phyloP scores from a whole-genome alignment of 129 eudicot species.

The Kitagawia praeruptora region DNA sequence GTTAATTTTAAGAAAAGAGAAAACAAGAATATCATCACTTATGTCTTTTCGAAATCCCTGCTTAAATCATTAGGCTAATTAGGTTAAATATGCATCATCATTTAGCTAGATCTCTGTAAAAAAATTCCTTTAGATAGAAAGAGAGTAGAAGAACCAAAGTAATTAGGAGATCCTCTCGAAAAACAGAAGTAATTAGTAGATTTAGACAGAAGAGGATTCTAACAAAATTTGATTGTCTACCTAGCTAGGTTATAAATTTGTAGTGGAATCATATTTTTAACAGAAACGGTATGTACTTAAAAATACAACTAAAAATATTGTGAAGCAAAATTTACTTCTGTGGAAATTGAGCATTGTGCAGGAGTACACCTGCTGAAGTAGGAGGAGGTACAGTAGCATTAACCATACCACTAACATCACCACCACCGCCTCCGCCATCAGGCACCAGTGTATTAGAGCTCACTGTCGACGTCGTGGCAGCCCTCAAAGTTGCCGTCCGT shows the following conservation, averaged over 20 bases:
- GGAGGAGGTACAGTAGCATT: slow-evolving; percentile 26
- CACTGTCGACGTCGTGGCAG: background rate
- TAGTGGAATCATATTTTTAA: background rate
- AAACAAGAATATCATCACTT: no score
- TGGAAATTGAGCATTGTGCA: background rate
- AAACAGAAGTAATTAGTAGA: background rate
- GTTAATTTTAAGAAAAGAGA: background rate
- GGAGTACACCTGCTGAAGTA: slow-evolving; percentile 27
- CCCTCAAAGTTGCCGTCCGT: slow-evolving; percentile 15
- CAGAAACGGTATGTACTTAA: background rate
- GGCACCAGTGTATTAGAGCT: background rate
- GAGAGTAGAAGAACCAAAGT: background rate
- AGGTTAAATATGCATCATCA: no score
- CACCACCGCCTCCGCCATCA: slow-evolving; percentile 14
- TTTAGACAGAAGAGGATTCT: background rate
- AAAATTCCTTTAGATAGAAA: no score
- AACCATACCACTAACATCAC: slow-evolving; percentile 21
- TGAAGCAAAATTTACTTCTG: background rate
- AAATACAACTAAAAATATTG: background rate
- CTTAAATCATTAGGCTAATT: no score
- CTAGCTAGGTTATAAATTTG: background rate
- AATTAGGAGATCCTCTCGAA: no score
- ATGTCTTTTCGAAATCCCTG: no score
- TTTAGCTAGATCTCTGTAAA: no score
- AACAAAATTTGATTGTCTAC: background rate